Evolutionary conservation across 164 flowering plant species (phyloP).

Genomic region (Euptelea pleiosperma): DNA sequence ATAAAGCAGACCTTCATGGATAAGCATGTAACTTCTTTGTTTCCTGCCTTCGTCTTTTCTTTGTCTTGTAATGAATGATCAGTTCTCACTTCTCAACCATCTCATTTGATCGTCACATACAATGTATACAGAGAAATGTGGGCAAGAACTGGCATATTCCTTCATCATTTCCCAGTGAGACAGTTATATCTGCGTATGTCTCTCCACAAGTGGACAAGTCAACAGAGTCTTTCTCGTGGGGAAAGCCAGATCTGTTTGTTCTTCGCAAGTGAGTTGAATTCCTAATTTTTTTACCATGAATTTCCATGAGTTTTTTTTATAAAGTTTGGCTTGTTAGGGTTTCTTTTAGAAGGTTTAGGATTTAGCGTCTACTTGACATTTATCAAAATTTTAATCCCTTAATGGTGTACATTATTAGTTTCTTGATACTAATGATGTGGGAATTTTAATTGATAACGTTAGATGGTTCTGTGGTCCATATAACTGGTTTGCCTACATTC

Average conservation of each 20-base stretch:
- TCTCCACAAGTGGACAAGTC: conserved; percentile 92
- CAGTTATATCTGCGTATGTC: conserved; percentile 67
- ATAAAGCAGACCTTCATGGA: conserved; percentile 71
- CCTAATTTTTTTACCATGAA: not conserved
- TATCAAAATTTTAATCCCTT: too few relatives aligned
- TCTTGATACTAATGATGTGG: too few relatives aligned
- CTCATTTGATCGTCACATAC: not conserved
- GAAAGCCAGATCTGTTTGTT: conserved; percentile 75
- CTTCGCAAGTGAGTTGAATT: conserved; percentile 76
- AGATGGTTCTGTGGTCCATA: too few relatives aligned
- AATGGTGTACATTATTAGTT: too few relatives aligned
- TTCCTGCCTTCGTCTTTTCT: conserved; percentile 4
- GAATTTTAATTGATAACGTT: too few relatives aligned
- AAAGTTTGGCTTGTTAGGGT: too few relatives aligned
- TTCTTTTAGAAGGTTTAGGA: too few relatives aligned
- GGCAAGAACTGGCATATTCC: conserved; percentile 99
- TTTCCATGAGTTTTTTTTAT: too few relatives aligned
- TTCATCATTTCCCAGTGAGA: conserved; percentile 80
- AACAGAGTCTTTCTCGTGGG: conserved; percentile 86
- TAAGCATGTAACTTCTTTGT: conserved; percentile 57
- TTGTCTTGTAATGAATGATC: not conserved
- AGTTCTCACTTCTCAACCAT: conserved; percentile 1
- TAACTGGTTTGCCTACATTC: too few relatives aligned
- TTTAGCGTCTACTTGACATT: too few relatives aligned
- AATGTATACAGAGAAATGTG: conserved; percentile 72